These are phyloP conservation scores for Boletus rubroflammeus DNA, from an alignment of 768 basidiomycete species.

Conservation along the genomic window DNA sequence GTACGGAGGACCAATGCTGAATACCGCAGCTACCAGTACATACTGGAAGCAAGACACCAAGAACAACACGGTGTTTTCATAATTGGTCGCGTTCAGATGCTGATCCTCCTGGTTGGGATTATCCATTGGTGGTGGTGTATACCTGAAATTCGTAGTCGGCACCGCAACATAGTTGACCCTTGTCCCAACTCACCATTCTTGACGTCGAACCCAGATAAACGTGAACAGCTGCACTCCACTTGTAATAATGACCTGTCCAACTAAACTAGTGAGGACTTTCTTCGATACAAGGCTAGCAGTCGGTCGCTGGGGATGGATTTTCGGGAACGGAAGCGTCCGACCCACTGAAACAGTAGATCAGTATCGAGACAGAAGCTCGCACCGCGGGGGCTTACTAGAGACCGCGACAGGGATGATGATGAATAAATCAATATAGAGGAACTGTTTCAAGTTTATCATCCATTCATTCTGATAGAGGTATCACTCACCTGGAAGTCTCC, in stretches of 20 bases:
- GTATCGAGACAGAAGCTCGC: not conserved
- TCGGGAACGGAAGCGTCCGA: conserved; percentile 83
- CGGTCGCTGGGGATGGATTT: conserved; percentile 84
- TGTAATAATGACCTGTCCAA: conserved; percentile 89
- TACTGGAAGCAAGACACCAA: conserved; percentile 98
- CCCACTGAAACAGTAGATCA: conserved; percentile 63
- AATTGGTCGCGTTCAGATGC: conserved; percentile 81
- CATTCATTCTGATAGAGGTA: not conserved
- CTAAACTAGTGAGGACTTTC: conserved; percentile 88
- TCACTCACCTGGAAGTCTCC: conserved; percentile 88
- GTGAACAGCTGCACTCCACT: conserved; percentile 80
- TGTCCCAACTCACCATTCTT: conserved; percentile 61
- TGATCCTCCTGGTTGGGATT: conserved; percentile 51
- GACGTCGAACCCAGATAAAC: conserved; percentile 83
- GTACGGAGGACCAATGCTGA: conserved; percentile 97
- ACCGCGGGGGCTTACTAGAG: conserved; percentile 62
- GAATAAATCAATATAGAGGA: conserved; percentile 96
- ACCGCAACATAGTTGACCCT: not conserved
- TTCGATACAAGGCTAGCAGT: conserved; percentile 95
- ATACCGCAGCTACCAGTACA: conserved; percentile 93
- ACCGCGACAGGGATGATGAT: conserved; percentile 97
- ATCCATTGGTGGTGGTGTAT: conserved; percentile 58
- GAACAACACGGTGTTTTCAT: conserved; percentile 90
- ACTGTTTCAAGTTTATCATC: conserved; percentile 43
- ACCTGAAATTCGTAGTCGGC: conserved; percentile 47